Evolutionary conservation across 257 asterid genomes (phyloP).

Genomic region (Galeopsis tetrahit): DNA sequence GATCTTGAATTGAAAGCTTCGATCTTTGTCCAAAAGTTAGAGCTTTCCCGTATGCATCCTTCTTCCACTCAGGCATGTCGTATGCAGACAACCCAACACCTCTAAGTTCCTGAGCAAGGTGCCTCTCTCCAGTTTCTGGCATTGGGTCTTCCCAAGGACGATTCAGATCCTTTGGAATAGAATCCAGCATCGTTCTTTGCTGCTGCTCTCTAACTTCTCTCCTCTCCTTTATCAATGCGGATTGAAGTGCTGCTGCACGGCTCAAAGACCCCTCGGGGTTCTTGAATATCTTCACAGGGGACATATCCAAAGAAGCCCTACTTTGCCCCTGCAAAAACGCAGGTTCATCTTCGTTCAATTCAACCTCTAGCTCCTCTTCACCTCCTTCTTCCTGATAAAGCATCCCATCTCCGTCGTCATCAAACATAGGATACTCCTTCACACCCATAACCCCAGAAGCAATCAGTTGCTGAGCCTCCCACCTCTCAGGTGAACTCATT

Average conservation of each 20-base stretch:
- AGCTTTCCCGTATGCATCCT: conserved; percentile 91
- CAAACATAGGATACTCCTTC: conserved; percentile 78
- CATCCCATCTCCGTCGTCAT: conserved; percentile 81
- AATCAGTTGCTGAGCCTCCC: conserved; percentile 94
- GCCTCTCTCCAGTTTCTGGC: conserved; percentile 99
- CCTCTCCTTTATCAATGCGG: conserved; percentile 90
- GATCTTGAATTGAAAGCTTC: conserved; percentile 91
- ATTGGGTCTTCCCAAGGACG: conserved; percentile 99
- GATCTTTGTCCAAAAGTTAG: conserved; percentile 94
- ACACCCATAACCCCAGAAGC: conserved; percentile 85
- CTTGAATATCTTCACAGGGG: conserved; percentile 93
- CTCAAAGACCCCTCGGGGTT: conserved; percentile 95
- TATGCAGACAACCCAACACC: conserved; percentile 97
- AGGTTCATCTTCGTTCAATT: conserved; percentile 91
- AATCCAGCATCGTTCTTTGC: conserved; percentile 91
- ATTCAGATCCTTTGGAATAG: conserved; percentile 96
- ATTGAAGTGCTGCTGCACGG: conserved; percentile 94
- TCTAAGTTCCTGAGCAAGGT: conserved; percentile 92
- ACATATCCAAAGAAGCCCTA: conserved; percentile 78
- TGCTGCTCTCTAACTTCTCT: conserved; percentile 97
- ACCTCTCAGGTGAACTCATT: conserved; percentile 95
- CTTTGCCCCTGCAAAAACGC: conserved; percentile 88
- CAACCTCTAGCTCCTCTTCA: conserved; percentile 93
- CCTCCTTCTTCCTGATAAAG: conserved; percentile 92
- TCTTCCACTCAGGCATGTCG: conserved; percentile 99